phyloP scores from a whole-genome alignment of 2,329 filamentous ascomycete genomes.

The Whalleya microplaca region DNA sequence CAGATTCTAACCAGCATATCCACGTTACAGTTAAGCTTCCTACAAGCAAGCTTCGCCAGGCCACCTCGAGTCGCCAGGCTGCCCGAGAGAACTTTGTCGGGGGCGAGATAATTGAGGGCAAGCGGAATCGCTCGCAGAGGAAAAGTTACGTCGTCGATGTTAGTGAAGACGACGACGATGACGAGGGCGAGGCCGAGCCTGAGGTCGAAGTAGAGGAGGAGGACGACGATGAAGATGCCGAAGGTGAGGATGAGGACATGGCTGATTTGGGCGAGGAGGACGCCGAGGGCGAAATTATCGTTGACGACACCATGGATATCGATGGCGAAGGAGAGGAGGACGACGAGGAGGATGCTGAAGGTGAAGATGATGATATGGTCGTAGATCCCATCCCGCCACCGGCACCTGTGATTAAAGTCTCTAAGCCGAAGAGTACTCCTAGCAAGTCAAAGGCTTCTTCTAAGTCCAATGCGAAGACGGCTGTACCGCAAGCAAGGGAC shows the following conservation, averaged over 20 bases:
- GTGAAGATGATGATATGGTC: constrained; percentile 57
- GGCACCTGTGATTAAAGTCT: constrained; percentile 53
- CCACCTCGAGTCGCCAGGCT: constrained; percentile 43
- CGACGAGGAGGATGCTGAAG: constrained; percentile 48
- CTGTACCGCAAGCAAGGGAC: constrained; percentile 39
- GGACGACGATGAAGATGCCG: constrained; percentile 44
- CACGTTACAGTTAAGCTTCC: constrained; percentile 58
- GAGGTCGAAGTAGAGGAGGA: constrained; percentile 42
- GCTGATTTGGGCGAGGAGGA: constrained; percentile 44
- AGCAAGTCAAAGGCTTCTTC: constrained; percentile 34
- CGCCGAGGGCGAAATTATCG: constrained; percentile 39
- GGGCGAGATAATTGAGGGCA: constrained; percentile 53
- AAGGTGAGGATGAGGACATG: constrained; percentile 45
- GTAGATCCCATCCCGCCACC: constrained; percentile 39
- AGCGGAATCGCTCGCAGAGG: constrained; percentile 58
- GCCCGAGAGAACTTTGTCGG: constrained; percentile 45
- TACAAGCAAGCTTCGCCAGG: constrained; percentile 55
- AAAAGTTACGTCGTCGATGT: constrained; percentile 65
- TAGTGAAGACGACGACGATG: constrained; percentile 48
- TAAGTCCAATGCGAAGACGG: constrained; percentile 39
- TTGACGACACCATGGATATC: constrained; percentile 43
- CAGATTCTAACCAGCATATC: constrained; percentile 49
- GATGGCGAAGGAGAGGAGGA: constrained; percentile 50
- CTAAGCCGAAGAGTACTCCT: constrained; percentile 44
- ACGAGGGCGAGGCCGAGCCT: constrained; percentile 42